These are phyloP conservation scores for Mycena capillaripes DNA, from an alignment of 768 basidiomycete species.

Conservation along the genomic window DNA sequence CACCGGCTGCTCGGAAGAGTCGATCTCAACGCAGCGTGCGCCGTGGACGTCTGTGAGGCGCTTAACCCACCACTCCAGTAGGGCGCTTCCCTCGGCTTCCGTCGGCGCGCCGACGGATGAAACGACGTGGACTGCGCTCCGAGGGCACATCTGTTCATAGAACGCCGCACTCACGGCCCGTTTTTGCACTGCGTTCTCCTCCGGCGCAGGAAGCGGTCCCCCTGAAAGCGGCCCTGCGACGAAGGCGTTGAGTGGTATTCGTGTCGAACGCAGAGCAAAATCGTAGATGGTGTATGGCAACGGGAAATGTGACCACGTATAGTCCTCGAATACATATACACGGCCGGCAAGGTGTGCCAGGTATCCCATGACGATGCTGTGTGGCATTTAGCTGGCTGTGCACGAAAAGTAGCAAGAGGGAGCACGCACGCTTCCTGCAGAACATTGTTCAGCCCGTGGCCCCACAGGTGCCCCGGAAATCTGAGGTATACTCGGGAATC, in stretches of 20 bases:
- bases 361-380: constrained; percentile 64
- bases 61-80: constrained; percentile 66
- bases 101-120: constrained; percentile 52
- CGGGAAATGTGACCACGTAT: constrained; percentile 69
- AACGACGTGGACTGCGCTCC: constrained; percentile 47
- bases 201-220: constrained; percentile 49
- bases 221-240: constrained; percentile 70
- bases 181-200: constrained; percentile 35
- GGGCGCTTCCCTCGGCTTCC: constrained; percentile 54
- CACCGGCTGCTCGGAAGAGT: constrained; percentile 53
- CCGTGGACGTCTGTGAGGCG: constrained; percentile 52
- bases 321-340: constrained; percentile 75
- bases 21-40: constrained; percentile 58
- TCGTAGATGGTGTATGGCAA: constrained; percentile 69
- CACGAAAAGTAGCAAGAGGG: not conserved
- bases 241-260: constrained; percentile 71
- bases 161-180: constrained; percentile 64
- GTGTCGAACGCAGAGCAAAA: constrained; percentile 63
- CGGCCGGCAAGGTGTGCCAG: constrained; percentile 64
- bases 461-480: constrained; percentile 71
- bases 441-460: constrained; percentile 73
- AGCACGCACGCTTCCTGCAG: constrained; percentile 71
- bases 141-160: constrained; percentile 63
- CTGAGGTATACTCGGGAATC: constrained; percentile 53
- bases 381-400: not conserved